Evolutionary conservation across 768 basidiomycete genomes (phyloP).

Genomic region (Macrolepiota fuliginosa): DNA sequence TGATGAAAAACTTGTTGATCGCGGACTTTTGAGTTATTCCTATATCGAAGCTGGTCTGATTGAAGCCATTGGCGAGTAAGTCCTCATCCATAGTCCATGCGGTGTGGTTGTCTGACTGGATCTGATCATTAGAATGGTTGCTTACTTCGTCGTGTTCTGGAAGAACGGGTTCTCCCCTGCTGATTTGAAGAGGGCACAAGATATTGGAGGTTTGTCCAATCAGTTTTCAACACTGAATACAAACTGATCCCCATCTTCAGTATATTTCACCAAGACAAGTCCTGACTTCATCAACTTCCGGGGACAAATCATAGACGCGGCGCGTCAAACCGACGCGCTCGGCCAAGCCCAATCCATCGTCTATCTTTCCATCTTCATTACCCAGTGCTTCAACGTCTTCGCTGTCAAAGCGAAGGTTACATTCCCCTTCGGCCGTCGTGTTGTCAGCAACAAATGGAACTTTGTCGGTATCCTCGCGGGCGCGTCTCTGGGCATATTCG

Average conservation of each 20-base stretch:
- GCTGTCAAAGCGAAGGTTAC: constrained; percentile 64
- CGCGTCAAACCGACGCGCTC: constrained; percentile 55
- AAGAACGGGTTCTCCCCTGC: constrained; percentile 59
- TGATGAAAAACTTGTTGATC: constrained; percentile 59
- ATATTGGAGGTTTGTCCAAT: constrained; percentile 29
- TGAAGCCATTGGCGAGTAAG: constrained; percentile 55
- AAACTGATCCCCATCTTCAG: constrained; percentile 22
- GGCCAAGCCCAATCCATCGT: constrained; percentile 66
- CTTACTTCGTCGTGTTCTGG: constrained; percentile 67
- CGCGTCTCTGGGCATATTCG: constrained; percentile 62
- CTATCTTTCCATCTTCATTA: constrained; percentile 66
- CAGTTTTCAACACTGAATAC: neutral
- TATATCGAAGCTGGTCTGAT: constrained; percentile 67
- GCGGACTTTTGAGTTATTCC: constrained; percentile 60
- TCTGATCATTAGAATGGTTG: constrained; percentile 41
- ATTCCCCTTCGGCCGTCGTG: constrained; percentile 59
- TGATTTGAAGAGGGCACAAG: constrained; percentile 53
- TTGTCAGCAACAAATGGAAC: constrained; percentile 60
- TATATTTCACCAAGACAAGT: constrained; percentile 45
- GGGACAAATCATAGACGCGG: constrained; percentile 42
- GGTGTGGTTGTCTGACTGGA: neutral
- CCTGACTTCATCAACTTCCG: constrained; percentile 55
- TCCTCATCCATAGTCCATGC: neutral
- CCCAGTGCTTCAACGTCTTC: constrained; percentile 70
- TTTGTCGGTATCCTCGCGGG: constrained; percentile 62